A percentile compares a stretch with the other conserved stretches of the same genome.
Evolutionary conservation across 176 grass and related monocot genomes (phyloP).

Genomic region (Elymus sibiricus): DNA sequence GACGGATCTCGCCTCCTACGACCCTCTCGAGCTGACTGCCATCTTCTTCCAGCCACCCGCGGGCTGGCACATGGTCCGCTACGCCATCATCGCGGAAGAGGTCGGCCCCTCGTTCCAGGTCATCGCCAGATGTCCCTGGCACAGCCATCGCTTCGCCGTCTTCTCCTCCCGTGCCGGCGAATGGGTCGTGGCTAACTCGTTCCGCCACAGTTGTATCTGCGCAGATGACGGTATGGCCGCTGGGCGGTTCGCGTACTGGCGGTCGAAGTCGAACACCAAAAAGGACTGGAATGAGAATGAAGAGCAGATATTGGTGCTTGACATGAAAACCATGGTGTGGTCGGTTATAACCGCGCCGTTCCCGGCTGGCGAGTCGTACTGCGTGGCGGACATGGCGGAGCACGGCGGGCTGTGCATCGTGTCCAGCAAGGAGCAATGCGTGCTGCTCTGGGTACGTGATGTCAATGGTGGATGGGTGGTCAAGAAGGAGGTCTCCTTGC

Average conservation of each 20-base stretch:
- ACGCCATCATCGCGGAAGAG: constrained; percentile 11
- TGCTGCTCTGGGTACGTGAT: constrained; percentile 13
- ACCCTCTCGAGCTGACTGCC: constrained; percentile 1
- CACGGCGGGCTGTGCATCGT: too few relatives aligned
- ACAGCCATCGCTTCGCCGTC: background rate
- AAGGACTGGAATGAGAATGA: too few relatives aligned
- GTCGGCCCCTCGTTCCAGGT: constrained; percentile 7
- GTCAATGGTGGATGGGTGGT: background rate
- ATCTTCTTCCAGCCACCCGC: background rate
- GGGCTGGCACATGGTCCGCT: background rate
- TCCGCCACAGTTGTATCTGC: too few relatives aligned
- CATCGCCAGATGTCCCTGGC: background rate
- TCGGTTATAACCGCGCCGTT: background rate
- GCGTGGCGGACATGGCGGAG: too few relatives aligned
- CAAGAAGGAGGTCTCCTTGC: constrained; percentile 9
- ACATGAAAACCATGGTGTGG: constrained; percentile 16
- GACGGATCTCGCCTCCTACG: background rate
- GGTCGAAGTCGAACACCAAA: background rate
- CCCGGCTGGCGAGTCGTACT: too few relatives aligned
- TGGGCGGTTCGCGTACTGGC: constrained; percentile 9
- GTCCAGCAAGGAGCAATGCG: too few relatives aligned
- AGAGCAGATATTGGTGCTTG: constrained; percentile 9
- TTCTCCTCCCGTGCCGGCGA: constrained; percentile 13
- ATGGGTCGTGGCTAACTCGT: background rate
- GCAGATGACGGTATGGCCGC: background rate